Evolutionary conservation across 176 grass and related monocot genomes (phyloP).

Genomic region (Calamus simplicifolius): DNA sequence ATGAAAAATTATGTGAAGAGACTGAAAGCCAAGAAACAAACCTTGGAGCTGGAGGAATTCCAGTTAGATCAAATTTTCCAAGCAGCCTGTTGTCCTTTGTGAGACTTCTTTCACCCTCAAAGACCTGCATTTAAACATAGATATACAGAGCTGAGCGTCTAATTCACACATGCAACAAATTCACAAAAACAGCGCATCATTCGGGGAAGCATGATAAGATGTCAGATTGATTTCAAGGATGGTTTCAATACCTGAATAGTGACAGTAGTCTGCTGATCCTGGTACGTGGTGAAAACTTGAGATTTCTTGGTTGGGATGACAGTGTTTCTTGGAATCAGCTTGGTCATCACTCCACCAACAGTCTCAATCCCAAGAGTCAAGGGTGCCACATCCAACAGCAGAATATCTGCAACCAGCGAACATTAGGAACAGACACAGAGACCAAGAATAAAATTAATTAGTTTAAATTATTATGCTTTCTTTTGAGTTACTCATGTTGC

Average conservation of each 20-base stretch:
- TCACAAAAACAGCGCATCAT: too few relatives aligned
- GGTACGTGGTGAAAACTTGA: conserved; percentile 19
- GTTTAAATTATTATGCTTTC: too few relatives aligned
- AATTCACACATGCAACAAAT: too few relatives aligned
- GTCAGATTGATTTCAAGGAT: neutral
- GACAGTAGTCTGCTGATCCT: conserved; percentile 22
- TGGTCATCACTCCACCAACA: conserved; percentile 28
- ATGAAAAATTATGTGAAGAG: too few relatives aligned
- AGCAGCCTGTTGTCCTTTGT: conserved; percentile 9
- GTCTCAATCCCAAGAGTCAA: conserved; percentile 20
- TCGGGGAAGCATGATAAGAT: too few relatives aligned
- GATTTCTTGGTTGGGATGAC: conserved; percentile 23
- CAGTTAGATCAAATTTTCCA: conserved; percentile 23
- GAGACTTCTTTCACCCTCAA: conserved; percentile 19
- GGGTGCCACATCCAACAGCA: conserved; percentile 13
- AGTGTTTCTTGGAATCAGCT: conserved; percentile 25
- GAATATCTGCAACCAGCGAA: neutral
- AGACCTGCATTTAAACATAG: neutral
- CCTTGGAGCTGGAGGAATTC: conserved; percentile 24
- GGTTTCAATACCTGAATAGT: neutral
- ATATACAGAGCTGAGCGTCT: neutral
- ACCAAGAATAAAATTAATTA: too few relatives aligned
- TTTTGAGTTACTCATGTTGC: too few relatives aligned
- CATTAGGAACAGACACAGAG: neutral
- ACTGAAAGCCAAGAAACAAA: neutral